Evolutionary conservation across 495 filamentous ascomycete species (phyloP), one percentile per base, ranked within the genome.

Genomic region (Antarctomyces pellizariae): DNA sequence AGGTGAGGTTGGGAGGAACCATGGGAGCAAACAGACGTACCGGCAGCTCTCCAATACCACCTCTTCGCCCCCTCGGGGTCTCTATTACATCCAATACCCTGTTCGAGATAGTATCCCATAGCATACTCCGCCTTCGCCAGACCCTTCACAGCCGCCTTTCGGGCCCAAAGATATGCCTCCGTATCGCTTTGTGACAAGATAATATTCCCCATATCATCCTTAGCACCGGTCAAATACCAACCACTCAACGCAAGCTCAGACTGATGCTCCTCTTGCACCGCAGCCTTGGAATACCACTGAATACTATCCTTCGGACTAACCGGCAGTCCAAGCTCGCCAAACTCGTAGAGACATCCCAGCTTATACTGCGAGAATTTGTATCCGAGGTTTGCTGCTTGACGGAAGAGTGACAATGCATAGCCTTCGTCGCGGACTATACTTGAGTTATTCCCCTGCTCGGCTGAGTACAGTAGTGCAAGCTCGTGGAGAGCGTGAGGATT

Each of bases 31-130:
- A 10, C 30, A 33, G 21, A 73, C 84, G 69, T 52, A 93, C 86
- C 75, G 50, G 86, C 86, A 54, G 86, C 80, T 50, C 83, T 64
- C 64, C 82, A 92, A 53, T 97, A 97, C 86, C 86, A 97, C 39
- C 79, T 63, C 55, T 92, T 91, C 11, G 84, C 86, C 52, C 92
- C 86, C 39, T 97, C 86, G 35, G 92, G 33, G 44, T 80, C 82
- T 3, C 73, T 64, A 15, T 68, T 57, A 26, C 73, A 66, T n/a
- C 86, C 86, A 36, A 97, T 93, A 0, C 86, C 86, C 16, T 80
- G 73, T 48, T 97, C 86, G 0, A 80, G 90, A 37, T 86, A 95
- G 46, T 93, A 93, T 2, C 86, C 86, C 78, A 97, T 83, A 0
- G 86, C 86, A 56, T 91, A 93, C 48, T 93, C 75, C 0, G 84